Evolutionary conservation across 805 yeast species (phyloP), one percentile per base, ranked within the genome.

Genomic region (Yamadazyma endophytica): DNA sequence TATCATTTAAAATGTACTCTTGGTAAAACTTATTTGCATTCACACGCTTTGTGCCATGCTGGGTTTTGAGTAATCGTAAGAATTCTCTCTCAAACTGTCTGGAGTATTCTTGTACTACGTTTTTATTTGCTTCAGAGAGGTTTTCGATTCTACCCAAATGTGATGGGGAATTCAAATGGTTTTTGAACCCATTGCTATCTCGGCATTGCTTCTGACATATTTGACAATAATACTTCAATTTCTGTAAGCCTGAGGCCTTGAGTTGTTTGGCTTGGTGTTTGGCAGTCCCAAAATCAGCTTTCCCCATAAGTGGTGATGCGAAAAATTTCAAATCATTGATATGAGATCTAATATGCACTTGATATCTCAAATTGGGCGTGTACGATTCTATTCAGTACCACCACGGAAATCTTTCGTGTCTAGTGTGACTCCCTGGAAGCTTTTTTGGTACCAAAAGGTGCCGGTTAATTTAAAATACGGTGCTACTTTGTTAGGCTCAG

Each of bases 161-260:
- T 2, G 83, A 67, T 26, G 84, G 86, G n/a, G 95, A 79, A 40
- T 70, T 68, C n/a, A 81, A 70, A 54, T 92, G 99, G 47, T 90
- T 82, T 47, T 83, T 82, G 64, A 84, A 92, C 16, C 98, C 99
- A 58, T 92, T 90, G 40, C 84, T 95, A 54, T 94, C 99, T 33
- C 97, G 64, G 54, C 97, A 89, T 59, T 92, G 99, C 49, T 90
- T 87, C 51, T 72, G 76, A 50, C 99, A 92, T 3, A 86, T 70
- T 54, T 82, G 97, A 56, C 99, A 92, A 57, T 88, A 94, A 70
- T 77, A 90, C 39, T 77, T 70, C 31, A 92, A 73, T 49, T 84
- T 79, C 57, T 89, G 97, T 16, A 89, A 76, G 2, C 97, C 97
- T 28, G 75, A 68, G 16, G 86, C 77, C 58, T 84, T 85, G 70